phyloP scores from a whole-genome alignment of 495 filamentous ascomycete species.

The Trichodelitschia bisporula region DNA sequence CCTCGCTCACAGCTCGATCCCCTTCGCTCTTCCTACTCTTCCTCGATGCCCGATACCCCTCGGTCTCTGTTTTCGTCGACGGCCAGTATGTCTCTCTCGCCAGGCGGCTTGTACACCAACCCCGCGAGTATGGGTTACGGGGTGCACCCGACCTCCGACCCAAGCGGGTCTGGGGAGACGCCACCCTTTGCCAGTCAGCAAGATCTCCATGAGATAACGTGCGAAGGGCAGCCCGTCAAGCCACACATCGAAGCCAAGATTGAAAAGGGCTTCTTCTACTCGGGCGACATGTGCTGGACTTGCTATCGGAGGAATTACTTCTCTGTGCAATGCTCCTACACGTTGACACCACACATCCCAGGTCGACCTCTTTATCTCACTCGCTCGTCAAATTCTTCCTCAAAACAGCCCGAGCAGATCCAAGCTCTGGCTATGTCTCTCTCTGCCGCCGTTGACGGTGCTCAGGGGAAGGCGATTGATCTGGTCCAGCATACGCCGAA shows the following conservation, averaged over 20 bases:
- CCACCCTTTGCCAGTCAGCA: neutral
- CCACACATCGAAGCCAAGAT: conserved; percentile 66
- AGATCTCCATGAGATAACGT: conserved; percentile 9
- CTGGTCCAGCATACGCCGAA: conserved; percentile 90
- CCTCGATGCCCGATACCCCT: no score
- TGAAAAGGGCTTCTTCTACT: conserved; percentile 79
- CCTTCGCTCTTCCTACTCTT: no score
- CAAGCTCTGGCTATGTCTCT: conserved; percentile 59
- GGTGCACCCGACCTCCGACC: no score
- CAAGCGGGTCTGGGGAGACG: conserved; percentile 1
- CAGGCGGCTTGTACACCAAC: no score
- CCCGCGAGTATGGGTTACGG: no score
- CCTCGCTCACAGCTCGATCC: no score
- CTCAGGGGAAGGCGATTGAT: conserved; percentile 55
- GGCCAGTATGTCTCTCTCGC: no score
- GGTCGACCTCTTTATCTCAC: conserved; percentile 22
- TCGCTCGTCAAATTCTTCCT: no score
- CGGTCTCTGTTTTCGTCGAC: no score
- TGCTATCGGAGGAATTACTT: conserved; percentile 95
- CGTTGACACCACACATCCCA: conserved; percentile 28
- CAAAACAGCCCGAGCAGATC: conserved; percentile 26
- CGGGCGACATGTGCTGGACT: conserved; percentile 72
- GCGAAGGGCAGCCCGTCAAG: conserved; percentile 32
- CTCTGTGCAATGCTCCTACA: conserved; percentile 62
- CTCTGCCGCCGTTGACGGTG: conserved; percentile 61